These are phyloP conservation scores for Nemania sp. DNA, from an alignment of 2,329 filamentous ascomycete genomes.

Conservation along the genomic window DNA sequence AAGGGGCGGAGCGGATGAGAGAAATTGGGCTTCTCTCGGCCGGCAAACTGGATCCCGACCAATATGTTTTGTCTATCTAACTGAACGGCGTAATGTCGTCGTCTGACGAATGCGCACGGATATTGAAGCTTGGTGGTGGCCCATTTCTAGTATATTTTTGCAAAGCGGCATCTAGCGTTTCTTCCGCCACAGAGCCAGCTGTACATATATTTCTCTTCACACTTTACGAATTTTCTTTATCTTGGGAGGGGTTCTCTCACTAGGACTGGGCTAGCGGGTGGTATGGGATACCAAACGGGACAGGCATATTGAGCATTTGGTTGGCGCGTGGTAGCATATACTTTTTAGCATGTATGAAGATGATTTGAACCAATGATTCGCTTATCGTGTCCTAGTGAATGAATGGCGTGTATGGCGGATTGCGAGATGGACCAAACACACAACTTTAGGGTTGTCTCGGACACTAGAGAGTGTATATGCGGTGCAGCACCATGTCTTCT, in stretches of 20 bases:
- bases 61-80: constrained; percentile 82
- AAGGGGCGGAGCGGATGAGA: constrained; percentile 92
- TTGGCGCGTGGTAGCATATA: constrained; percentile 41
- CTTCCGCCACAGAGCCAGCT: constrained; percentile 32
- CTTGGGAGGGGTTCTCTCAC: constrained; percentile 31
- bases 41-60: constrained; percentile 78
- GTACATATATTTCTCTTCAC: constrained; percentile 46
- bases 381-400: neutral
- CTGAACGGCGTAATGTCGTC: constrained; percentile 28
- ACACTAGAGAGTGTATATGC: neutral
- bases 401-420: neutral
- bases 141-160: constrained; percentile 36
- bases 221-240: constrained; percentile 42
- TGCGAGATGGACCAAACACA: neutral
- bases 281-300: constrained; percentile 47
- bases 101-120: constrained; percentile 41
- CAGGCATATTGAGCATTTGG: constrained; percentile 47
- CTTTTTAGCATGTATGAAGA: constrained; percentile 21
- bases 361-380: constrained; percentile 12
- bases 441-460: neutral
- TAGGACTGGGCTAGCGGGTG: constrained; percentile 43
- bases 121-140: constrained; percentile 10
- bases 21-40: constrained; percentile 91
- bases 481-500: neutral
- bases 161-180: constrained; percentile 22